A percentile compares a stretch with the other conserved stretches of the same genome.
Evolutionary conservation across 306 rosid genomes (phyloP).

Genomic region (Quercus bicolor): DNA sequence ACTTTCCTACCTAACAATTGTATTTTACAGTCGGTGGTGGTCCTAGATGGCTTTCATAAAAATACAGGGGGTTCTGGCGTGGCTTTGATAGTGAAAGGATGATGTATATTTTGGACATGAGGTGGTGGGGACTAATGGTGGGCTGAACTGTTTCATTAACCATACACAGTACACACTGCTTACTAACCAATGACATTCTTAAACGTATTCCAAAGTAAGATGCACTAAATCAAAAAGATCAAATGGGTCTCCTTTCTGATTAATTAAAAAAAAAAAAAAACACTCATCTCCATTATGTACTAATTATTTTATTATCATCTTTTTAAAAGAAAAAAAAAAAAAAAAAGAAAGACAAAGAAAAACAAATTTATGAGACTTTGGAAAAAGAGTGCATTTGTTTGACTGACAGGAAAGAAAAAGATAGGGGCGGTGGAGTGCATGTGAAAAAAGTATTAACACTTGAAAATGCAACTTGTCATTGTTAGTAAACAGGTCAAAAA

Average conservation of each 20-base stretch:
- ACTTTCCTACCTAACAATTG: not conserved
- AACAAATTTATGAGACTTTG: not conserved
- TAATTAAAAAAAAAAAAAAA: no score
- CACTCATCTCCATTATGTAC: no score
- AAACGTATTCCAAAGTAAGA: not conserved
- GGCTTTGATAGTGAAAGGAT: constrained; percentile 26
- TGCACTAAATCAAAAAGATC: constrained; percentile 6
- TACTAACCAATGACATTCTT: not conserved
- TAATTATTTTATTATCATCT: no score
- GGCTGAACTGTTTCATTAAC: not conserved
- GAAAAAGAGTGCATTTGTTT: no score
- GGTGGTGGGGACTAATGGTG: not conserved
- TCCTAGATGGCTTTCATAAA: no score
- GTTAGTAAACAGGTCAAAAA: not conserved
- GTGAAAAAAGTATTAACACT: not conserved
- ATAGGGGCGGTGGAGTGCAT: not conserved
- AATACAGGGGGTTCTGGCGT: not conserved
- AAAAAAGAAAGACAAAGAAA: not conserved
- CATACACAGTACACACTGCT: not conserved
- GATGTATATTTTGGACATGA: not conserved
- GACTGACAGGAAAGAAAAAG: no score
- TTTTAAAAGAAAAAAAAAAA: no score
- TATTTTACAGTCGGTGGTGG: not conserved
- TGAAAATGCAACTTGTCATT: not conserved
- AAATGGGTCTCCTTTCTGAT: no score